Evolutionary conservation across 2,329 filamentous ascomycete species (phyloP).

Genomic region (Hirsutella thompsonii): DNA sequence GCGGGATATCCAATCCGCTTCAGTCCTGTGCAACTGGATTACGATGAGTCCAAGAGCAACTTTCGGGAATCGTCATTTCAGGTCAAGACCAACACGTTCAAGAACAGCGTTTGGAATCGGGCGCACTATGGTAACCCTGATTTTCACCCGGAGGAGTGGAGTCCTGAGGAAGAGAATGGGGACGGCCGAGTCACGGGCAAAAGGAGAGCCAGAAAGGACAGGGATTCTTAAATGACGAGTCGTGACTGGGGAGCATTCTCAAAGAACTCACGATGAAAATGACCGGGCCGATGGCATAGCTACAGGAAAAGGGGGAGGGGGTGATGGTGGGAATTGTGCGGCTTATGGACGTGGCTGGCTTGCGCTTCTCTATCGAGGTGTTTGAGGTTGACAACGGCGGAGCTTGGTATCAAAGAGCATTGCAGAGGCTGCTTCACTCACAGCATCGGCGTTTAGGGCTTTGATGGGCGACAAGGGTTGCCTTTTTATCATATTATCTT

Average conservation of each 20-base stretch:
- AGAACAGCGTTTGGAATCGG: slow-evolving; percentile 53
- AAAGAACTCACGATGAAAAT: neutral
- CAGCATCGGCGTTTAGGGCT: slow-evolving; percentile 1
- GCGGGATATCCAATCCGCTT: slow-evolving; percentile 30
- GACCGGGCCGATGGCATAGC: neutral
- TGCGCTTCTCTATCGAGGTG: neutral
- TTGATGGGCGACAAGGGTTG: neutral
- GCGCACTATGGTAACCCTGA: slow-evolving; percentile 54
- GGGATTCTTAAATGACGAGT: neutral
- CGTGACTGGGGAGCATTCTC: neutral
- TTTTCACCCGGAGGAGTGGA: slow-evolving; percentile 32
- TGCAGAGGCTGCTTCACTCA: neutral
- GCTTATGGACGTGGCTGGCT: neutral
- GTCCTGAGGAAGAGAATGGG: slow-evolving; percentile 24
- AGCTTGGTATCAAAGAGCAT: neutral
- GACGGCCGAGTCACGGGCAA: slow-evolving; percentile 15
- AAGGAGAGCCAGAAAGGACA: slow-evolving; percentile 11
- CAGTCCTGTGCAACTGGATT: slow-evolving; percentile 32
- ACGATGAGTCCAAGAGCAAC: slow-evolving; percentile 32
- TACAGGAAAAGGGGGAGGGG: neutral
- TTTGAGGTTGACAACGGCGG: neutral
- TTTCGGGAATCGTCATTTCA: slow-evolving; percentile 33
- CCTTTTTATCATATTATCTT: neutral
- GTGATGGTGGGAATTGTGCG: neutral
- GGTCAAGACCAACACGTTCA: slow-evolving; percentile 44